phyloP scores from a whole-genome alignment of 352 stramenopile genomes.

The Globisporangium nagaii region DNA sequence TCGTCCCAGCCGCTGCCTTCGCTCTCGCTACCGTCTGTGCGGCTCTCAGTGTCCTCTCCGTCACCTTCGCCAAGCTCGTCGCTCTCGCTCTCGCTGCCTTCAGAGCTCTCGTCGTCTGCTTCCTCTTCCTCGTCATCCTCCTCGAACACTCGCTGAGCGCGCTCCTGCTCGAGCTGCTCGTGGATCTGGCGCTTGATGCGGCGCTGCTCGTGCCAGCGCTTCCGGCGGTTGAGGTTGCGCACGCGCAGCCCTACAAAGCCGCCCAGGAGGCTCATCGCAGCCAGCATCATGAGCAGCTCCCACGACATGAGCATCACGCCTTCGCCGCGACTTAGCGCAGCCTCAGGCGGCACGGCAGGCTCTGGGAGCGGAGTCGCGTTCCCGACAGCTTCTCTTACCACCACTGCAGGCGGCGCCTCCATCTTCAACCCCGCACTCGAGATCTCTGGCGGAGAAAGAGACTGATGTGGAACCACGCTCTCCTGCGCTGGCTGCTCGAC shows the following conservation, averaged over 20 bases:
- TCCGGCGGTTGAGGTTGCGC: conserved; percentile 44
- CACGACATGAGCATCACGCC: conserved; percentile 30
- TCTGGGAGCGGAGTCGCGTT: neutral
- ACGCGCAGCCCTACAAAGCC: conserved; percentile 38
- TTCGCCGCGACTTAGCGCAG: conserved; percentile 4
- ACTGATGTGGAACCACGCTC: neutral
- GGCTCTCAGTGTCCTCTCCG: conserved; percentile 1
- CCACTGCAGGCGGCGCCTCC: neutral
- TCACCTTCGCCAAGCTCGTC: conserved; percentile 7
- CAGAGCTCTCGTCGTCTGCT: conserved; percentile 1
- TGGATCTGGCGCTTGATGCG: conserved; percentile 26
- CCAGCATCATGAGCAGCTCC: conserved; percentile 32
- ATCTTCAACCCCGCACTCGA: neutral
- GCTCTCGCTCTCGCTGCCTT: neutral
- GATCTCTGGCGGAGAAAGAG: neutral
- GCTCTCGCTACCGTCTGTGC: conserved; percentile 10
- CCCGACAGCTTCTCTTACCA: neutral
- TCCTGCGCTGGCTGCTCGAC: neutral
- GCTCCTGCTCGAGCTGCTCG: conserved; percentile 18
- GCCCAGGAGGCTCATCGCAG: conserved; percentile 34
- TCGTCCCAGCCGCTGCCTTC: conserved; percentile 18
- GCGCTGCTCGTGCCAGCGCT: conserved; percentile 38
- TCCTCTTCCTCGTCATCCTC: conserved; percentile 11
- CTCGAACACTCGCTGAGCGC: conserved; percentile 6
- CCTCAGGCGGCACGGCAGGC: neutral